phyloP scores from a whole-genome alignment of 768 basidiomycete species.

The Gloeopeniophorella convolvens region DNA sequence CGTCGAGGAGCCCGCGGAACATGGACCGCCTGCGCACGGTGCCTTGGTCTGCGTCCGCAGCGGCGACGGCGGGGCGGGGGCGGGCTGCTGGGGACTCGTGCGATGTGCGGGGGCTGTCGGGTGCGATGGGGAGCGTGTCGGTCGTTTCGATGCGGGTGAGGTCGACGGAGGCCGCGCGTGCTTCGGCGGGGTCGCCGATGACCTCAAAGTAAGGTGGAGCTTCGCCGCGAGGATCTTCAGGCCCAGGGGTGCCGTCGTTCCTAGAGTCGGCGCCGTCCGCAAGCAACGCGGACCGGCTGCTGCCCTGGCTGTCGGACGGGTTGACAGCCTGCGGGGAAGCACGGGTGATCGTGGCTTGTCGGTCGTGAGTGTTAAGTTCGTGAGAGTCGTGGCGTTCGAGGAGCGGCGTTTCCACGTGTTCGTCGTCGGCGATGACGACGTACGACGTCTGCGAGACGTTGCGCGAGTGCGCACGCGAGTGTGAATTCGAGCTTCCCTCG shows the following conservation, averaged over 20 bases:
- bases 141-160: slow-evolving; percentile 14
- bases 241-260: slow-evolving; percentile 20
- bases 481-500: slow-evolving; percentile 16
- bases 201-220: slow-evolving; percentile 65
- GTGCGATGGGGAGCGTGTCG: slow-evolving; percentile 16
- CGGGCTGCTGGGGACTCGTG: neutral
- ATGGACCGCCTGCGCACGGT: slow-evolving; percentile 38
- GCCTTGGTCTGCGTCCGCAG: no score
- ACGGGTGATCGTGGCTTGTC: neutral
- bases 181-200: slow-evolving; percentile 27
- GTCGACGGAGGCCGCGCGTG: neutral
- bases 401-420: slow-evolving; percentile 17
- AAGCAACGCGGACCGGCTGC: slow-evolving; percentile 4
- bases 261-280: no score
- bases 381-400: slow-evolving; percentile 13
- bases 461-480: slow-evolving; percentile 19
- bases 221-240: slow-evolving; percentile 45
- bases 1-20: slow-evolving; percentile 31
- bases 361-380: slow-evolving; percentile 11
- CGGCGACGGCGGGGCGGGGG: neutral
- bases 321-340: slow-evolving; percentile 17
- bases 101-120: neutral
- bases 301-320: slow-evolving; percentile 1
- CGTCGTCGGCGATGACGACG: slow-evolving; percentile 11
- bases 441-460: slow-evolving; percentile 14